These are phyloP conservation scores for Fomitopsis serialis DNA, from an alignment of 768 basidiomycete genomes.

Conservation along the genomic window DNA sequence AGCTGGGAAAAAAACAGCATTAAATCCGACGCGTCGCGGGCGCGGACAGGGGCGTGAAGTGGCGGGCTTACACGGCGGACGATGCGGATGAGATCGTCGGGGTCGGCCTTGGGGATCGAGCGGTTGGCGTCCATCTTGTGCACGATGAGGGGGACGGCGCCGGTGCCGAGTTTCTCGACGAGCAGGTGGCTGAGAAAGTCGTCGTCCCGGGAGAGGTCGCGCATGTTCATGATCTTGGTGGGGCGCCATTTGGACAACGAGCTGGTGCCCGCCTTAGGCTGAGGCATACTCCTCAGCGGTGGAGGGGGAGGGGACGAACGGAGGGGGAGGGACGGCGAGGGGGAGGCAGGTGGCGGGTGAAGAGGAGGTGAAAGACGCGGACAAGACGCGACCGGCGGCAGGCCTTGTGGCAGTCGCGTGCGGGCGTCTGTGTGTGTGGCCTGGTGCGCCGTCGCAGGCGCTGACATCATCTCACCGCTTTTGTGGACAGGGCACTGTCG, in stretches of 20 bases:
- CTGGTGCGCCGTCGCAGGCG: neutral
- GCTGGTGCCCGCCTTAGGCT: constrained; percentile 15
- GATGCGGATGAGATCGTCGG: constrained; percentile 60
- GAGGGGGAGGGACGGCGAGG: constrained; percentile 4
- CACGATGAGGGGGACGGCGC: constrained; percentile 72
- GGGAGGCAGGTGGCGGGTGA: constrained; percentile 7
- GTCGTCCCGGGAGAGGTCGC: constrained; percentile 85
- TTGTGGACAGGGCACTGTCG: too few species aligned
- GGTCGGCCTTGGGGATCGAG: constrained; percentile 70
- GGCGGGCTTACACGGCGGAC: constrained; percentile 64
- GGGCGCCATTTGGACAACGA: constrained; percentile 53
- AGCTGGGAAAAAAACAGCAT: constrained; percentile 36
- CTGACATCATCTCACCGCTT: constrained; percentile 1
- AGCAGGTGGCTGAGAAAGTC: constrained; percentile 88
- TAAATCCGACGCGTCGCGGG: constrained; percentile 8
- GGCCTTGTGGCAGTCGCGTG: neutral
- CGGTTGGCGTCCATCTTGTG: constrained; percentile 86
- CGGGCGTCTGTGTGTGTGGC: neutral
- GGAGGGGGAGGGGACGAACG: constrained; percentile 2
- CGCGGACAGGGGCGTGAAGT: constrained; percentile 9
- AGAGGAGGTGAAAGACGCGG: neutral
- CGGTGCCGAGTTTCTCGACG: constrained; percentile 84
- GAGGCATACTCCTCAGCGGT: constrained; percentile 15
- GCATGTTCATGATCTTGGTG: constrained; percentile 88
- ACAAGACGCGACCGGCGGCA: neutral